Conservation (phyloP, 345 rosid species). For the Clarkia xantiana region DNA sequence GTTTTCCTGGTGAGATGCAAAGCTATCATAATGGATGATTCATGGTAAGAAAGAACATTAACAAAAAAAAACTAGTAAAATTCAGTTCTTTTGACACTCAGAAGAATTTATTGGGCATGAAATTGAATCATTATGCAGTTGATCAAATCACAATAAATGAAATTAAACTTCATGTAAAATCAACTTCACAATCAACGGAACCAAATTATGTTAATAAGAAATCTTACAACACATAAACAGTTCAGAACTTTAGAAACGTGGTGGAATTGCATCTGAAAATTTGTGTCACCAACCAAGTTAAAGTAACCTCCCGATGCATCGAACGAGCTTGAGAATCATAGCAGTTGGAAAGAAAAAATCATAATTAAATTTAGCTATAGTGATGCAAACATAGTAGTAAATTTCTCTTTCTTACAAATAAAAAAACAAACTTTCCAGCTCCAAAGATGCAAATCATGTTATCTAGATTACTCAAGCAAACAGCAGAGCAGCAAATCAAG, state of each 20-base stretch:
- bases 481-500: too few relatives aligned
- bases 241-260: background rate
- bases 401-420: background rate
- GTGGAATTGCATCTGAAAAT: background rate
- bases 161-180: too few relatives aligned
- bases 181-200: too few relatives aligned
- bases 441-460: too few relatives aligned
- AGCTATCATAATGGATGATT: slow-evolving; percentile 1
- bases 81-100: background rate
- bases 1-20: slow-evolving; percentile 18
- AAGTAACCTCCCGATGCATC: background rate
- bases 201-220: background rate
- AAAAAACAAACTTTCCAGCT: slow-evolving; percentile 1
- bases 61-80: background rate
- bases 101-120: too few relatives aligned
- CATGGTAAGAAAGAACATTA: background rate
- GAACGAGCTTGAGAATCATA: background rate
- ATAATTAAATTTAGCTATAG: background rate
- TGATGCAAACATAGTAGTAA: background rate
- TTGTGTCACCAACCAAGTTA: background rate
- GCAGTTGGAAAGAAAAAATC: too few relatives aligned
- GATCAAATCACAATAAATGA: too few relatives aligned
- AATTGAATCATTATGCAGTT: too few relatives aligned
- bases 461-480: too few relatives aligned
- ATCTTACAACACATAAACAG: background rate